Base-by-base conservation (phyloP, 225 moss, liverwort and hornwort genomes). In the Sphagnum contortum region DNA sequence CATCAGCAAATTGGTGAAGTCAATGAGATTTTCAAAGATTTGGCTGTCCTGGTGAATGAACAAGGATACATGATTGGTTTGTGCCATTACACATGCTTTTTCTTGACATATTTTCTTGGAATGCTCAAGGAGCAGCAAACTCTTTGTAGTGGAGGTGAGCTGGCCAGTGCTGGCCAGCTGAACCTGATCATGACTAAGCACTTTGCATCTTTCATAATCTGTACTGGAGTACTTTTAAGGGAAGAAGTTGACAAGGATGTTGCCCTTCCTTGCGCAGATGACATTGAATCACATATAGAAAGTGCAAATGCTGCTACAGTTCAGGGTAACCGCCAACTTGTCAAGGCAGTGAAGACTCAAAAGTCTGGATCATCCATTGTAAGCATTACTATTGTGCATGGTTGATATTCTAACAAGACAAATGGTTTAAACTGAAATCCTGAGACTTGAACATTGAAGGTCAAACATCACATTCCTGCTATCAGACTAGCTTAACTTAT, bases 21-120 rank as follows among this genome's bases (percentile, higher is more conserved):
- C 65, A 91, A 92, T 69, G 93, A 98, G 61, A 98, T 98, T 64
- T 98, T 98, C 72, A 98, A 98, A 73, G 96, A 98, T 79, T 85
- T 98, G 68, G 96, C 93, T 68, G 84, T 84, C 62, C 81, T 84
- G 48, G 84, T 84, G 54, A 80, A 84, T 54, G 84, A 84, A 0
- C 84, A 84, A 78, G 84, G 84, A 50, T 84, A 84, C 12, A 78
- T 78, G 80, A 81, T 84, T 14, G 84, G 84, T 84, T 69, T 6
- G 78, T 65, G 29, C 29, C 29, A 29, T 29, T 29, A 29, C 29
- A 29, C 29, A 29, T 29, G 29, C 7, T 52, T 9, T 52, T 52
- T 5, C 52, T 52, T 6, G 7, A 52, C 52, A 6, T 52, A 0
- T 52, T 52, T 52, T 9, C 6, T 52, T 0, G 52, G 6, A 9